These are phyloP conservation scores for Jasminum sambac DNA, from an alignment of 257 asterid species.

Conservation along the genomic window DNA sequence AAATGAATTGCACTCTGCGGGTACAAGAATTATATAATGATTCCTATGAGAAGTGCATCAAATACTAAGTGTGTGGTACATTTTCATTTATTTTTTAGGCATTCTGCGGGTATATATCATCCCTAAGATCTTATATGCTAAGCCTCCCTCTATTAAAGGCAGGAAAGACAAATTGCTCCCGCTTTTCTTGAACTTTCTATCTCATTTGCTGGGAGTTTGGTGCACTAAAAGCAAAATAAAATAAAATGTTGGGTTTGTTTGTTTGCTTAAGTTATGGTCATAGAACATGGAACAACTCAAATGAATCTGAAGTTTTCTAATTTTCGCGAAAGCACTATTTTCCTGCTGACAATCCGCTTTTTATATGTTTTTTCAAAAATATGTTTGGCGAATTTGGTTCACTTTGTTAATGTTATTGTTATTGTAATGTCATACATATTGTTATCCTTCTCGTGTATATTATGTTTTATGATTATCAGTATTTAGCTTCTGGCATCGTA, in stretches of 20 bases:
- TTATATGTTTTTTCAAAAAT: neutral
- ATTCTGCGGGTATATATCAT: neutral
- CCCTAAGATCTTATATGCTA: neutral
- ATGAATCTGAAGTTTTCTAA: neutral
- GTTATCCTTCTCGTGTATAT: neutral
- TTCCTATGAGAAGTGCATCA: neutral
- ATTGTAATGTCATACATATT: neutral
- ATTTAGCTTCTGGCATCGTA: constrained; percentile 19
- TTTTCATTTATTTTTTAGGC: neutral
- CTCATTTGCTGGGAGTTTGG: neutral
- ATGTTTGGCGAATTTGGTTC: constrained; percentile 8
- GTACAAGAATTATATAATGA: constrained; percentile 9
- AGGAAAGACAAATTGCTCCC: neutral
- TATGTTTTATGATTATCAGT: constrained; percentile 10
- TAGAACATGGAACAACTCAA: constrained; percentile 1
- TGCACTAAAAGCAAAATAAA: neutral
- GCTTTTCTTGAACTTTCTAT: neutral
- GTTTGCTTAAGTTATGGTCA: neutral
- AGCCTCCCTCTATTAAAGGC: neutral
- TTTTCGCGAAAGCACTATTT: constrained; percentile 8
- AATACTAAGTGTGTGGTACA: neutral
- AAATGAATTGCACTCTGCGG: neutral
- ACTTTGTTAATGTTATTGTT: neutral
- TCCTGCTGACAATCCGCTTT: neutral
- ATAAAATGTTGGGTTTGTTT: neutral